phyloP scores from a whole-genome alignment of 148 eudicot species.

The Limonium bicolor region DNA sequence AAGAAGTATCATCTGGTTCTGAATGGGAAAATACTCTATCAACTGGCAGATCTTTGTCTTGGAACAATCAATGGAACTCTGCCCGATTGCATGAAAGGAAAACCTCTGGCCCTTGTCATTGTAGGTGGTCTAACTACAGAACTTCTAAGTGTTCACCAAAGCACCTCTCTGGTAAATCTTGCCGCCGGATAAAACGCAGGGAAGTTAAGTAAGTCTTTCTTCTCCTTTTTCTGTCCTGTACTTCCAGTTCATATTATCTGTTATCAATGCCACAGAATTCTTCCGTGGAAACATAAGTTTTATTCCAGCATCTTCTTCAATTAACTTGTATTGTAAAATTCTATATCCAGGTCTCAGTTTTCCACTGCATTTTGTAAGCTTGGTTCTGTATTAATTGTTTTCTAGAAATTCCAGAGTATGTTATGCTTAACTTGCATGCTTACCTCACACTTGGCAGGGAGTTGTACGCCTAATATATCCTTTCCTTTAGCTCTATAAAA shows the following conservation, averaged over 20 bases:
- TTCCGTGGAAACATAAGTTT: background rate
- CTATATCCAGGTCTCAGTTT: background rate
- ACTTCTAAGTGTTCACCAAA: conserved; percentile 31
- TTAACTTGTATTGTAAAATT: background rate
- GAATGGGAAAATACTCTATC: conserved; percentile 53
- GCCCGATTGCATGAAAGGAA: conserved; percentile 27
- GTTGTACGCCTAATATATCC: too few relatives aligned
- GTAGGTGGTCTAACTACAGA: conserved; percentile 27
- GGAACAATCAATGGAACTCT: conserved; percentile 58
- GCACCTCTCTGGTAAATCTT: conserved; percentile 58
- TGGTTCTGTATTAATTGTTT: background rate
- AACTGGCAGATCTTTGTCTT: conserved; percentile 55
- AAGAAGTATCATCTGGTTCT: conserved; percentile 38
- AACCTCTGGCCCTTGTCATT: conserved; percentile 20
- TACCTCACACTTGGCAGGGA: too few relatives aligned
- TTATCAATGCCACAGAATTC: background rate
- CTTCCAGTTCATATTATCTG: background rate
- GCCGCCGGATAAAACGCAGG: conserved; percentile 48
- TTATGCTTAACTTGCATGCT: too few relatives aligned
- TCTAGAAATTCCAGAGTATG: too few relatives aligned
- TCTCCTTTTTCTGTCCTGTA: background rate
- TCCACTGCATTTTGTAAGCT: background rate
- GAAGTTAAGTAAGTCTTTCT: conserved; percentile 27
- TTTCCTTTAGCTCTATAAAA: too few relatives aligned
- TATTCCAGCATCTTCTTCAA: background rate